Evolutionary conservation across 441 rosid species (phyloP).

Genomic region (Jatropha podagrica): DNA sequence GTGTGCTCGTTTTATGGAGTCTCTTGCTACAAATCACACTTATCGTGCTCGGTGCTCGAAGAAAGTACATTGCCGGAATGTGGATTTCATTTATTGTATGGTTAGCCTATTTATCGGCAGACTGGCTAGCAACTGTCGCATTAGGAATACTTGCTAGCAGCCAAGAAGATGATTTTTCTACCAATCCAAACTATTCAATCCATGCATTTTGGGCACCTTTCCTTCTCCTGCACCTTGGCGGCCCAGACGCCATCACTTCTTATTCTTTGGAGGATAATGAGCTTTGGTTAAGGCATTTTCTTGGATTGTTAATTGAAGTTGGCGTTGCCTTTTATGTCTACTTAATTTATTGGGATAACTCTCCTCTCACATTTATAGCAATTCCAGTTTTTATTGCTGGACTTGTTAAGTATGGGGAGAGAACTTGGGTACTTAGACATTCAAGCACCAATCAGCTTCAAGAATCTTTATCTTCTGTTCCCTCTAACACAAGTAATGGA

Average conservation of each 20-base stretch:
- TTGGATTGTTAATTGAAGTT: neutral
- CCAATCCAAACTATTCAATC: neutral
- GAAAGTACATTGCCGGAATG: neutral
- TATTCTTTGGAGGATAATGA: conserved; percentile 7
- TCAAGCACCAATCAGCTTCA: neutral
- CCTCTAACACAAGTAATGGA: neutral
- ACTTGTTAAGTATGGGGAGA: conserved; percentile 2
- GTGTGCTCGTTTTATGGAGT: conserved; percentile 1
- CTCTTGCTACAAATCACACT: conserved; percentile 1
- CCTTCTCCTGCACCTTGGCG: neutral
- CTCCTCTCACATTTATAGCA: neutral
- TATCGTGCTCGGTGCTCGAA: neutral
- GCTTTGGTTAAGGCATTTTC: neutral
- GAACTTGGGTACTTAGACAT: neutral
- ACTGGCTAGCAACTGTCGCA: conserved; percentile 1
- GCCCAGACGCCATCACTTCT: neutral
- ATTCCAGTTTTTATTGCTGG: conserved; percentile 11
- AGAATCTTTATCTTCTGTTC: neutral
- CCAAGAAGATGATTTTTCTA: neutral
- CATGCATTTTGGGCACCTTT: conserved; percentile 14
- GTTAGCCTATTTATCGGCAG: conserved; percentile 6
- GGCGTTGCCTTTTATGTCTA: neutral
- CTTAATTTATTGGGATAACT: neutral
- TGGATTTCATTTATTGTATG: conserved; percentile 2
- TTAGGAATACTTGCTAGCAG: neutral